phyloP scores from a whole-genome alignment of 495 filamentous ascomycete genomes.

The Aspergillus carlsbadensis region DNA sequence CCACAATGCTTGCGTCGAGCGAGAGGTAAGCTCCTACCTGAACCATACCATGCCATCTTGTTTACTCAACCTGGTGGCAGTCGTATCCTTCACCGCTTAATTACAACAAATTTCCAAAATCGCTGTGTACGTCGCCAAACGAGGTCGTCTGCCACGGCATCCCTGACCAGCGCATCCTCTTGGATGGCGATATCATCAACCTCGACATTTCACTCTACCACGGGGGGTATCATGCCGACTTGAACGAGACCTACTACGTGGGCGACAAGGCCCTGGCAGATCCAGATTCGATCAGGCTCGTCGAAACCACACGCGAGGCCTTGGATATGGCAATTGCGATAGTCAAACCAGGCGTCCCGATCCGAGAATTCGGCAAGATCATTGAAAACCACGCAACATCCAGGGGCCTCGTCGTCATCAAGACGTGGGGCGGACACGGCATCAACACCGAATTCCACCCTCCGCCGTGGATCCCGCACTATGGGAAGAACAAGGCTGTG shows the following conservation, averaged over 20 bases:
- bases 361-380: conserved; percentile 76
- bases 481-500: conserved; percentile 86
- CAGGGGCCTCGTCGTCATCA: conserved; percentile 73
- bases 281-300: conserved; percentile 74
- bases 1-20: conserved; percentile 90
- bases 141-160: conserved; percentile 96
- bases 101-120: conserved; percentile 95
- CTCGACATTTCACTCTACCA: conserved; percentile 88
- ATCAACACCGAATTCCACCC: conserved; percentile 83
- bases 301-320: conserved; percentile 77
- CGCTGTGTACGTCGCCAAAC: conserved; percentile 91
- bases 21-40: conserved; percentile 77
- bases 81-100: conserved; percentile 95
- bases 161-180: conserved; percentile 71
- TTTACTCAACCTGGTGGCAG: too few species aligned
- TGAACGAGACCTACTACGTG: conserved; percentile 92
- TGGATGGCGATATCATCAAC: conserved; percentile 87
- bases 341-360: conserved; percentile 83
- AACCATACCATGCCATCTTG: too few species aligned
- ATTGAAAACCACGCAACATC: conserved; percentile 85
- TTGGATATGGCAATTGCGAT: conserved; percentile 77
- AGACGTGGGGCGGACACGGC: conserved; percentile 86
- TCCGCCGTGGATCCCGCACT: conserved; percentile 82
- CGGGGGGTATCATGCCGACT: conserved; percentile 80
- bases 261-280: conserved; percentile 72